phyloP scores from a whole-genome alignment of 2,329 filamentous ascomycete species.

The Blastomyces parvus region DNA sequence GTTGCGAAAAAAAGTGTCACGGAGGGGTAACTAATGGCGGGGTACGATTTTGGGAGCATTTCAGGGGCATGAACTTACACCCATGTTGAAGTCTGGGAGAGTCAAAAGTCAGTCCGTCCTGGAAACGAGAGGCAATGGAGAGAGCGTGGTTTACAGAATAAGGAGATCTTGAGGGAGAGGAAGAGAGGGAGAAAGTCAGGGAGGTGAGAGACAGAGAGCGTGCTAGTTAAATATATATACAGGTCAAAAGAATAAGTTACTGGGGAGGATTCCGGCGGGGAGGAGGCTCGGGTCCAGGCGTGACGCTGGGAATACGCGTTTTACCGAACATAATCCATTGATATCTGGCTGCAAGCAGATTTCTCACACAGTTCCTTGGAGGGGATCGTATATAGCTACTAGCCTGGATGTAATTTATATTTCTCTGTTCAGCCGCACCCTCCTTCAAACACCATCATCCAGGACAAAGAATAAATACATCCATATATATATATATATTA shows the following conservation, averaged over 20 bases:
- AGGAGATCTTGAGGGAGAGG: neutral
- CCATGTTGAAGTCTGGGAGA: slow-evolving; percentile 15
- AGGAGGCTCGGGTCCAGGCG: too few relatives aligned
- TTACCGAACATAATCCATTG: too few relatives aligned
- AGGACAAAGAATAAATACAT: too few relatives aligned
- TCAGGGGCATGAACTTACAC: slow-evolving; percentile 17
- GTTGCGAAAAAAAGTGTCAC: neutral
- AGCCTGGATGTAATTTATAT: neutral
- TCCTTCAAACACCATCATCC: neutral
- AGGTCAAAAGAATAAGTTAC: neutral
- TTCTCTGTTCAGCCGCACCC: neutral
- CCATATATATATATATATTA: too few relatives aligned
- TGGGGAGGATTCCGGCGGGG: neutral
- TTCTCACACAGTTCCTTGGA: neutral
- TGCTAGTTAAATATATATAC: neutral
- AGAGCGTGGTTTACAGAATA: neutral
- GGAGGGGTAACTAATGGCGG: slow-evolving; percentile 4
- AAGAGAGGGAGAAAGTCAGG: neutral
- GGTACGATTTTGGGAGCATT: slow-evolving; percentile 5
- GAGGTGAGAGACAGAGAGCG: neutral
- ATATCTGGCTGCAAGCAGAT: neutral
- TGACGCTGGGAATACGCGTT: neutral
- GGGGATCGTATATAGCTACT: neutral
- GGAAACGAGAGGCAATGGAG: neutral
- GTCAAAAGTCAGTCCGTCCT: neutral